Base-by-base conservation (phyloP, 495 filamentous ascomycete species). In the Xylaria palmicola region DNA sequence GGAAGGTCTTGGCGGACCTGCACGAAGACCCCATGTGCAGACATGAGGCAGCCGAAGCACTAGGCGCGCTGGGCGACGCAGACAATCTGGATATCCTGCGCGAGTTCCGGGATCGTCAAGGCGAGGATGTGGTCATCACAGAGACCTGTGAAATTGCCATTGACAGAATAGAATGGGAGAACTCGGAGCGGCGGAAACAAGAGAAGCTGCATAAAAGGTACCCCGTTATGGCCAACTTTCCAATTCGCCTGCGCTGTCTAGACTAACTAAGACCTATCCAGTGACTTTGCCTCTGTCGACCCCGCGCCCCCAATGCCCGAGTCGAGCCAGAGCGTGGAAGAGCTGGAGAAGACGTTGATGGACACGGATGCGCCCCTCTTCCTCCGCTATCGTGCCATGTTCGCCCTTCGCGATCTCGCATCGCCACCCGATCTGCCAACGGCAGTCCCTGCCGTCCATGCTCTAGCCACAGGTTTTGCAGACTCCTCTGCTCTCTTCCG, bases 131-230 rank as follows among this genome's bases (percentile, higher is more conserved):
- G 19, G 89, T 93, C 17, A 86, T 99, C n/a, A 82, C 83, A 30
- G 92, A 99, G 80, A 99, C 94, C 10, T 99, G 94, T 72, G 94
- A 98, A 65, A 92, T 99, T 68, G 95, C 94, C 0, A 90, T 98
- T 39, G 91, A 89, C 54, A 83, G 94, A 66, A 96, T 99, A 70
- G 79, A 93, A 70, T 99, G 94, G 94, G 90, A 92, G 78, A 88
- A 89, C 62, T 88, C 87, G 4, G 83, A 88, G 66, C 80, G 86
- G 67, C 79, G 82, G 45, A 87, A 86, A 69, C 73, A 74, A 10
- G 93, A 97, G 77, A 86, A 86, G 64, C 73, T 96, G 65, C 86
- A 86, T 70, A 79, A 88, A 60, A 96, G 90, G 91, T 92, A 77
- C 56, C 76, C n/a, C 56, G 53, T 30, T 58, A 12, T 52, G 62